Evolutionary conservation across 805 yeast genomes (phyloP), one percentile per base, ranked within the genome.

Genomic region (Wickerhamiella vanderwaltii): DNA sequence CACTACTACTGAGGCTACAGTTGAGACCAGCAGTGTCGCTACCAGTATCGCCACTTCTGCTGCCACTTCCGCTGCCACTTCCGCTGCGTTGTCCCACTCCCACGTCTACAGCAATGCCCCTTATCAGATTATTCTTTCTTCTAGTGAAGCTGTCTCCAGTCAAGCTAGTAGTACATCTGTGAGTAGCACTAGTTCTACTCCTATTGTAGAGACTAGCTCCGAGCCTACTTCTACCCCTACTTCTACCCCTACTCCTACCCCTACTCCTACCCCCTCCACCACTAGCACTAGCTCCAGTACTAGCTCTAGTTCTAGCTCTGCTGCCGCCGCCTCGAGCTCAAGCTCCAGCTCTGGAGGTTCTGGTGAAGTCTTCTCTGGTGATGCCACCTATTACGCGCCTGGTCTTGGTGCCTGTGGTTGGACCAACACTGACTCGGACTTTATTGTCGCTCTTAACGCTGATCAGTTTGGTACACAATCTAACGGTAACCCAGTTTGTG

Each of bases 361-460:
- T n/a, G 55, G 55, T 29, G 50, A 43, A 16, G 23, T 40, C 29
- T 60, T 48, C 57, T 32, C 50, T 31, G 61, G 65, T 29, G 55
- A 61, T 20, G 65, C 62, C 6, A 61, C 65, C 25, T 61, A 44
- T 54, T 61, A 58, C 49, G 52, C 49, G 25, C 51, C 55, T 24
- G 65, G 65, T 11, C 58, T 63, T 35, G 80, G 78, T 43, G 73
- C 79, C 18, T 76, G 80, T 59, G 81, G 81, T 31, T 45, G 50
- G 33, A 53, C 63, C 46, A 66, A 59, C 60, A 41, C 61, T 13
- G 72, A 65, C 46, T 25, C 60, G n/a, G 80, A 75, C 50, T 55
- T 55, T 44, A 65, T 75, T 48, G 75, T 69, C 32, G 81, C 80
- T 29, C 59, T 74, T 48, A 67, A 72, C 43, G 61, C 59, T 47